Evolutionary conservation across 2,329 filamentous ascomycete genomes (phyloP).

Genomic region (Clarireedia sp.): DNA sequence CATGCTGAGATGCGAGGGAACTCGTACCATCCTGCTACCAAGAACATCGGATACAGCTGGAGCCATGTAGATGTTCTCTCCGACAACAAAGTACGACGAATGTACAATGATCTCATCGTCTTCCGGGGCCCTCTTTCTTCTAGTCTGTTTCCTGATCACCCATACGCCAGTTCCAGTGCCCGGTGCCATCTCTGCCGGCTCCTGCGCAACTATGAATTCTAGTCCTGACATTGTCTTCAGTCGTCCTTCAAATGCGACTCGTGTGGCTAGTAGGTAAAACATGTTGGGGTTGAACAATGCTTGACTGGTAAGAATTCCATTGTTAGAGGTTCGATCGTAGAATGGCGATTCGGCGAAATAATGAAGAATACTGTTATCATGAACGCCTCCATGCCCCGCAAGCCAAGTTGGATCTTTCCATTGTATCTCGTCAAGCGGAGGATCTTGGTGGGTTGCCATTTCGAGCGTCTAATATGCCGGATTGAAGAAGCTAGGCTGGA

Average conservation of each 20-base stretch:
- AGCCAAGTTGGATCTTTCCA: conserved; percentile 49
- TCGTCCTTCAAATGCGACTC: conserved; percentile 55
- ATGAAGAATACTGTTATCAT: conserved; percentile 54
- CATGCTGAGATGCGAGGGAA: neutral
- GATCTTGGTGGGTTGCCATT: conserved; percentile 31
- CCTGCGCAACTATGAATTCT: conserved; percentile 59
- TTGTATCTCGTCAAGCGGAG: conserved; percentile 58
- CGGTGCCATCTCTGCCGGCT: conserved; percentile 54
- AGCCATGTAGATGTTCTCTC: conserved; percentile 60
- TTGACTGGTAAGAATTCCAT: conserved; percentile 54
- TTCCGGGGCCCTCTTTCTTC: conserved; percentile 47
- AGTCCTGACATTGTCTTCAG: conserved; percentile 57
- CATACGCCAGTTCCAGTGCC: conserved; percentile 57
- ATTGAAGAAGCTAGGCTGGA: too few species aligned
- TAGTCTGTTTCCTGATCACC: conserved; percentile 61
- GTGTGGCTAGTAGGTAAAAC: conserved; percentile 48
- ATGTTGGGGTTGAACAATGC: conserved; percentile 54
- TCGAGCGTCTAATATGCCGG: too few species aligned
- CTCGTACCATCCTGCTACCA: conserved; percentile 49
- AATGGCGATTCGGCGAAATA: conserved; percentile 63
- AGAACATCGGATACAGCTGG: conserved; percentile 53
- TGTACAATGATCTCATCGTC: conserved; percentile 55
- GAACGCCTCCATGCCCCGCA: conserved; percentile 48
- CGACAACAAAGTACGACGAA: conserved; percentile 55
- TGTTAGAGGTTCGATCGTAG: conserved; percentile 61